A percentile compares a stretch with the other conserved stretches of the same genome.
Evolutionary conservation across 1,284 basidiomycete species (phyloP).

Genomic region (Tilletia horrida): DNA sequence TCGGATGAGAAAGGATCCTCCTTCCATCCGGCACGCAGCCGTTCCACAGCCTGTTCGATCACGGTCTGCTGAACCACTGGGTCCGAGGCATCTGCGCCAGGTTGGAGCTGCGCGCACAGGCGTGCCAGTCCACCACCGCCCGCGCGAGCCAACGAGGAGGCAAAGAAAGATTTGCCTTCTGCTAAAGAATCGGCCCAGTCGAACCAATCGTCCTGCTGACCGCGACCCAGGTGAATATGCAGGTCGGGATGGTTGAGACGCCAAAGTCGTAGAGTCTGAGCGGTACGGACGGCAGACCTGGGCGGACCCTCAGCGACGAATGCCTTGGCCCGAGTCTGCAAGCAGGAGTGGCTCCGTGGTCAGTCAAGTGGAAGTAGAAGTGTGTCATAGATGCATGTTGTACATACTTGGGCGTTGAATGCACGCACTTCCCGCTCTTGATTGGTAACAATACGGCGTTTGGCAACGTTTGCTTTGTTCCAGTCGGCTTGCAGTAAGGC

Average conservation of each 20-base stretch:
- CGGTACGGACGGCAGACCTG: background rate
- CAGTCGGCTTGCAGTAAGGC: background rate
- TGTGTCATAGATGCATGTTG: background rate
- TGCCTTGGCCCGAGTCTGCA: background rate
- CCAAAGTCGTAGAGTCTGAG: background rate
- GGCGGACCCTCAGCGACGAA: conserved; percentile 1
- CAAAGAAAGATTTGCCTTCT: conserved; percentile 1
- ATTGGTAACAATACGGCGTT: background rate
- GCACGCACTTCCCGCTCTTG: background rate
- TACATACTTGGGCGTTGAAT: background rate
- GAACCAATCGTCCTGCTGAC: background rate
- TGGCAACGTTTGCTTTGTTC: background rate
- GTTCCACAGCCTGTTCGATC: too few species aligned
- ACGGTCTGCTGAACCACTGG: too few species aligned
- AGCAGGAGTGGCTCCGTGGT: background rate
- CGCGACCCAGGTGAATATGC: background rate
- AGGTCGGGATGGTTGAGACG: conserved; percentile 1
- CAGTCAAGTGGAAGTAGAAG: background rate
- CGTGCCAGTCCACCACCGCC: too few species aligned
- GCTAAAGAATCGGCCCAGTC: background rate
- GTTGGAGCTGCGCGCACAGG: too few species aligned
- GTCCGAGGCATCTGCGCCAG: too few species aligned
- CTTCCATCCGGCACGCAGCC: too few species aligned
- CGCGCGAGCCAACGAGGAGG: background rate
- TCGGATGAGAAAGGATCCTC: too few species aligned